A percentile compares a stretch with the other conserved stretches of the same genome.
phyloP scores from a whole-genome alignment of 2,329 filamentous ascomycete species.

The Apiospora arundinis region DNA sequence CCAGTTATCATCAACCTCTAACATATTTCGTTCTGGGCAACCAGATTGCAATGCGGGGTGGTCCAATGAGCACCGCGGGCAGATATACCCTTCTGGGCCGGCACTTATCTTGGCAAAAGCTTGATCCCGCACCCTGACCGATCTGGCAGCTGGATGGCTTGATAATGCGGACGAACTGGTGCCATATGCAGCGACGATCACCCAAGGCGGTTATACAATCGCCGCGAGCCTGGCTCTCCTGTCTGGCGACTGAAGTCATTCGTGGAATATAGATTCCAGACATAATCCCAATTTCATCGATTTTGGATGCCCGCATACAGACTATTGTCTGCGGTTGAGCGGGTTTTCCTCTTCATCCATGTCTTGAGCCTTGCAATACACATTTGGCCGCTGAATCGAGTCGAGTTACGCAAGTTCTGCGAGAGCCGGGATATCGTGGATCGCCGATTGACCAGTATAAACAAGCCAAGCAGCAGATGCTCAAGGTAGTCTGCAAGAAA shows the following conservation, averaged over 20 bases:
- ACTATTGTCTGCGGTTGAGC: background rate
- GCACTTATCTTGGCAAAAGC: background rate
- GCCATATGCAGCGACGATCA: background rate
- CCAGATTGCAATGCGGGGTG: conserved; percentile 7
- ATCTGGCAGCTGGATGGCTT: background rate
- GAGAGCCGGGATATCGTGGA: background rate
- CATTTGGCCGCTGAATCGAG: background rate
- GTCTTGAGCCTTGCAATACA: background rate
- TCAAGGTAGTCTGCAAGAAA: background rate
- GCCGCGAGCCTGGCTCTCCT: background rate
- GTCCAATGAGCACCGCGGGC: background rate
- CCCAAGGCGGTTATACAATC: background rate
- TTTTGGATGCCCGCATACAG: background rate
- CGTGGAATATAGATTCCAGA: background rate
- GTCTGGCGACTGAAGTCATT: background rate
- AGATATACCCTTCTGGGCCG: background rate
- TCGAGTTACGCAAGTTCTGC: background rate
- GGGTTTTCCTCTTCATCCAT: background rate
- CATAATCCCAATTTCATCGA: background rate
- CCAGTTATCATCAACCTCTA: background rate
- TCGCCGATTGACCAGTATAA: background rate
- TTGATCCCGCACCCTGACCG: conserved; percentile 1
- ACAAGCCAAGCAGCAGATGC: background rate
- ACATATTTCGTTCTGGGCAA: background rate
- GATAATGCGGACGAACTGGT: background rate